phyloP scores from a whole-genome alignment of 2,329 filamentous ascomycete species.

The Canariomyces notabilis region DNA sequence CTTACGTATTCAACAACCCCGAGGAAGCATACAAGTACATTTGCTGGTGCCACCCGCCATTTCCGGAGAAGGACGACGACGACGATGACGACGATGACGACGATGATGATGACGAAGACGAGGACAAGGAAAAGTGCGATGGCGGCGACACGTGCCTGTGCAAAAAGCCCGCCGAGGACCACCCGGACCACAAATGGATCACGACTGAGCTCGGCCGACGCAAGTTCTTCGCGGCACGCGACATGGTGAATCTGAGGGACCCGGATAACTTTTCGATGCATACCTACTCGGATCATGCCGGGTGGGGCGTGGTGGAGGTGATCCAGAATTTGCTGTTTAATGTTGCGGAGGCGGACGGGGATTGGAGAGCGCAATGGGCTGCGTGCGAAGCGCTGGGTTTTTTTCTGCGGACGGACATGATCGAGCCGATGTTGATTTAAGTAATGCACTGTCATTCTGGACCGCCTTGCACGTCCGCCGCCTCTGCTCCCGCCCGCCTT shows the following conservation, averaged over 20 bases:
- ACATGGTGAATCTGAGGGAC: constrained; percentile 25
- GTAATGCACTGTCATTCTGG: background rate
- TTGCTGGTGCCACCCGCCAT: constrained; percentile 7
- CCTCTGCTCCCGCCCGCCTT: background rate
- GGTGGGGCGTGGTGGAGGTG: constrained; percentile 36
- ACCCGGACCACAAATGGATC: constrained; percentile 30
- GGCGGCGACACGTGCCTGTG: constrained; percentile 29
- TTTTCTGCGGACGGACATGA: constrained; percentile 23
- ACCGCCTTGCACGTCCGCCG: background rate
- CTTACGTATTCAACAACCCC: background rate
- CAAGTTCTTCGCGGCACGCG: constrained; percentile 24
- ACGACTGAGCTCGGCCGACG: constrained; percentile 26
- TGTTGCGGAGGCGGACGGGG: constrained; percentile 27
- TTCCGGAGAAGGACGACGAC: background rate
- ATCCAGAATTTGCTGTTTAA: constrained; percentile 38
- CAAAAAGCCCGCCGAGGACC: constrained; percentile 24
- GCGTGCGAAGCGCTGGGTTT: constrained; percentile 34
- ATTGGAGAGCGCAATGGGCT: constrained; percentile 33
- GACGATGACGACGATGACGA: background rate
- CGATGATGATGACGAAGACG: background rate
- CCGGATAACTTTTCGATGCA: constrained; percentile 28
- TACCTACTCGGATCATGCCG: constrained; percentile 36
- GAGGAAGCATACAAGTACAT: constrained; percentile 6
- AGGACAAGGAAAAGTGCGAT: constrained; percentile 10
- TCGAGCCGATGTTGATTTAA: constrained; percentile 4